phyloP scores from a whole-genome alignment of 768 basidiomycete species.

The Suillus cothurnatus region DNA sequence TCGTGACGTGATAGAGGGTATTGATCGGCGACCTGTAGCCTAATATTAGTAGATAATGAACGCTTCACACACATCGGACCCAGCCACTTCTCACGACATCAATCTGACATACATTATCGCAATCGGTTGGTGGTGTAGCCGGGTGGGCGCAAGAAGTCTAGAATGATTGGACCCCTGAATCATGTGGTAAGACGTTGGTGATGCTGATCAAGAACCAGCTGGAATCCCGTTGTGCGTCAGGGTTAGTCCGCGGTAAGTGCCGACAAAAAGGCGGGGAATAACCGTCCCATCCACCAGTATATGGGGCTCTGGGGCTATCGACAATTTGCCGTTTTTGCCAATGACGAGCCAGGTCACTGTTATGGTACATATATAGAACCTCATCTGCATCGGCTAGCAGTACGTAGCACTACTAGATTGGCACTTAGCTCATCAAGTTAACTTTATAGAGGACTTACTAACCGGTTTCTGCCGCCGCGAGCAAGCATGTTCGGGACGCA shows the following conservation, averaged over 20 bases:
- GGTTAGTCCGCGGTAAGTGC: not conserved
- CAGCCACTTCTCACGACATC: not conserved
- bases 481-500: not conserved
- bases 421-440: not conserved
- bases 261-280: not conserved
- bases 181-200: not conserved
- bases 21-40: not conserved
- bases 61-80: not conserved
- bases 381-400: not conserved
- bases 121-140: not conserved
- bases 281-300: no score
- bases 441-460: not conserved
- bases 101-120: not conserved
- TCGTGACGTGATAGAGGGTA: not conserved
- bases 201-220: not conserved
- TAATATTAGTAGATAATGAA: not conserved
- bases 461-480: not conserved
- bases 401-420: not conserved
- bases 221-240: not conserved
- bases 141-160: not conserved
- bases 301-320: not conserved
- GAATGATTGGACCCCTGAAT: not conserved
- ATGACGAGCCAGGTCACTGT: not conserved
- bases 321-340: not conserved
- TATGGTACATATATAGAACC: no score